Conservation (phyloP, 805 yeast genomes). For the Yamadazyma phyllophila region DNA sequence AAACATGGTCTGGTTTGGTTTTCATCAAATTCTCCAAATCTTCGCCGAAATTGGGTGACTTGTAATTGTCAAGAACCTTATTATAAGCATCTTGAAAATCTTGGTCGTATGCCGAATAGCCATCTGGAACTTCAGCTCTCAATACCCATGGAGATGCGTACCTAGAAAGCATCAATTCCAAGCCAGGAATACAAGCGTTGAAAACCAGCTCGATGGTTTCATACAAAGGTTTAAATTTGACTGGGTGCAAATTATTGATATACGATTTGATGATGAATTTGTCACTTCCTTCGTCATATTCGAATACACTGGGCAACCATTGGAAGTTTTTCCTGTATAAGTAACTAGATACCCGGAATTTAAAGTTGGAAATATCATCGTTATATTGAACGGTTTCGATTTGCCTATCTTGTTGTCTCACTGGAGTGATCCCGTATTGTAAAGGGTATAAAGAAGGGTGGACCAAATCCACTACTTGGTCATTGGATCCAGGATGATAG, state of each 20-base stretch:
- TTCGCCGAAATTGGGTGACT: slow-evolving; percentile 8
- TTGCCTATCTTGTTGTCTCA: slow-evolving; percentile 9
- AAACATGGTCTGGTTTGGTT: slow-evolving; percentile 4
- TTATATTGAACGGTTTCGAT: slow-evolving; percentile 11
- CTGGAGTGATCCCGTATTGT: slow-evolving; percentile 27
- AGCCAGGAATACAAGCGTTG: slow-evolving; percentile 28
- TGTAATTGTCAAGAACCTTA: neutral
- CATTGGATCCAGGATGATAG: slow-evolving; percentile 37
- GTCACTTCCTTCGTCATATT: slow-evolving; percentile 7
- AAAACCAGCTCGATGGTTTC: slow-evolving; percentile 29
- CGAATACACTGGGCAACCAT: slow-evolving; percentile 34
- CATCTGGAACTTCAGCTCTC: slow-evolving; percentile 16
- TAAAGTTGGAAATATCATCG: slow-evolving; percentile 8
- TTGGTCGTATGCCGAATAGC: slow-evolving; percentile 7
- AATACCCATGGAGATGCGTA: slow-evolving; percentile 17
- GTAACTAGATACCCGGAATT: slow-evolving; percentile 11
- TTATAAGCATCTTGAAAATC: slow-evolving; percentile 17
- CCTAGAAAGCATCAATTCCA: slow-evolving; percentile 26
- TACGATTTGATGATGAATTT: slow-evolving; percentile 28
- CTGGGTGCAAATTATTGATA: slow-evolving; percentile 42
- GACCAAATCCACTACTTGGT: slow-evolving; percentile 37
- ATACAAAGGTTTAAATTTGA: slow-evolving; percentile 23
- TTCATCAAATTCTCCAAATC: neutral
- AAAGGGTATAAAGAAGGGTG: slow-evolving; percentile 42
- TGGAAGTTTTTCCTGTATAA: slow-evolving; percentile 28